Percentiles rank a stretch among this genome's conserved stretches.
Evolutionary conservation across 2,329 filamentous ascomycete species (phyloP).

Genomic region (Onygenales sp.): DNA sequence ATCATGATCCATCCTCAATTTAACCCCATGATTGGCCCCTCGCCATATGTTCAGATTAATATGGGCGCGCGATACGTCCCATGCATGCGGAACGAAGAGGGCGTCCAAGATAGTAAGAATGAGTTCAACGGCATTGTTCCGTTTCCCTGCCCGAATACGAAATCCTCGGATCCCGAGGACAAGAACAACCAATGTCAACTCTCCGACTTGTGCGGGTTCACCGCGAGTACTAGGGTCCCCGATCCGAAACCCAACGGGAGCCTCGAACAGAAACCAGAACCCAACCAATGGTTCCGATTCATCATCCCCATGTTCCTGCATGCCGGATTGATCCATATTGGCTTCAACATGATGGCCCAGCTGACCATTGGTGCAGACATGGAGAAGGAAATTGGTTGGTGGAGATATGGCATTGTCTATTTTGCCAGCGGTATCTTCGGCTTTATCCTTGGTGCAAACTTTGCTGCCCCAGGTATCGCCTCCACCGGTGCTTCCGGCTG

Average conservation of each 20-base stretch:
- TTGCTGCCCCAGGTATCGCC: constrained; percentile 68
- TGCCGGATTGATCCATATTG: constrained; percentile 86
- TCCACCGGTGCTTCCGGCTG: constrained; percentile 85
- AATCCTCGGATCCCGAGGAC: constrained; percentile 44
- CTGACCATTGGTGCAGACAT: constrained; percentile 85
- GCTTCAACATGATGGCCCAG: constrained; percentile 89
- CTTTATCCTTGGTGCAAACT: constrained; percentile 91
- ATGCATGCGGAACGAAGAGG: constrained; percentile 73
- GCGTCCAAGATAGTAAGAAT: constrained; percentile 27
- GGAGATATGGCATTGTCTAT: constrained; percentile 86
- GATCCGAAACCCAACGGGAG: constrained; percentile 47
- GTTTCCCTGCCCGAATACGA: constrained; percentile 79
- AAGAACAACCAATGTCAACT: constrained; percentile 57
- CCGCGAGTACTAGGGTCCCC: constrained; percentile 49
- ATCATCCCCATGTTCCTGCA: constrained; percentile 94
- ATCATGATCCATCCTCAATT: constrained; percentile 67
- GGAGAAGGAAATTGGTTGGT: constrained; percentile 77
- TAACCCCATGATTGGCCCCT: constrained; percentile 96
- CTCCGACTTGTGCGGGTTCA: constrained; percentile 72
- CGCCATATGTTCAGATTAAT: constrained; percentile 81
- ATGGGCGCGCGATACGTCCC: constrained; percentile 90
- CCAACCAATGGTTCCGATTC: constrained; percentile 95
- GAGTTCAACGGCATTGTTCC: constrained; percentile 16
- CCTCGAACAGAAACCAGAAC: constrained; percentile 51
- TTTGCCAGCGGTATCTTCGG: constrained; percentile 88